These are phyloP conservation scores for Linum lewisii DNA, from an alignment of 345 rosid genomes.

Conservation along the genomic window DNA sequence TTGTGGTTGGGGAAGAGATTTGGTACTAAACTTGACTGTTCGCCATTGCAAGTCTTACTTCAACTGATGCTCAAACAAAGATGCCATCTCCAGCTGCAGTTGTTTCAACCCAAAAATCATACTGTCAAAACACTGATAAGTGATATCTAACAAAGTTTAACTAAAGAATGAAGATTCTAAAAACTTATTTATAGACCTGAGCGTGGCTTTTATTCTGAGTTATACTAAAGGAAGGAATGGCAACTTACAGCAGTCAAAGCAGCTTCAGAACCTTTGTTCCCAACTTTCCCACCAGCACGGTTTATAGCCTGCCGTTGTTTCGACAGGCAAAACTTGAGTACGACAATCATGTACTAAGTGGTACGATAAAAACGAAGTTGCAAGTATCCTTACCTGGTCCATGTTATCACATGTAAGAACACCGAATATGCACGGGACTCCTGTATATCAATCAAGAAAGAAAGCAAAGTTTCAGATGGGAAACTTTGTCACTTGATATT, in stretches of 20 bases:
- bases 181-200: too few species aligned
- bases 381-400: conserved; percentile 63
- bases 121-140: not conserved
- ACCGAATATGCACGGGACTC: conserved; percentile 94
- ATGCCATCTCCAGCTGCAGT: conserved; percentile 87
- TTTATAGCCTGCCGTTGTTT: conserved; percentile 55
- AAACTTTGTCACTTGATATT: not conserved
- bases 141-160: not conserved
- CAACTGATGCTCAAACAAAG: conserved; percentile 77
- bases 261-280: conserved; percentile 87
- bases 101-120: conserved; percentile 8
- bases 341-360: not conserved
- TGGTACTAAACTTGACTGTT: not conserved
- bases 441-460: conserved; percentile 28
- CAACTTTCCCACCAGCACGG: conserved; percentile 95
- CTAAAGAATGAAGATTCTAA: too few species aligned
- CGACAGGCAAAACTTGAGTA: not conserved
- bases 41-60: conserved; percentile 14
- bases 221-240: not conserved
- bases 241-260: conserved; percentile 86
- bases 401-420: conserved; percentile 92
- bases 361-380: conserved; percentile 8
- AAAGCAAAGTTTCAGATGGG: not conserved
- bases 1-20: not conserved
- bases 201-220: too few species aligned